Evolutionary conservation across 345 rosid genomes (phyloP).

Genomic region (Corymbia maculata): DNA sequence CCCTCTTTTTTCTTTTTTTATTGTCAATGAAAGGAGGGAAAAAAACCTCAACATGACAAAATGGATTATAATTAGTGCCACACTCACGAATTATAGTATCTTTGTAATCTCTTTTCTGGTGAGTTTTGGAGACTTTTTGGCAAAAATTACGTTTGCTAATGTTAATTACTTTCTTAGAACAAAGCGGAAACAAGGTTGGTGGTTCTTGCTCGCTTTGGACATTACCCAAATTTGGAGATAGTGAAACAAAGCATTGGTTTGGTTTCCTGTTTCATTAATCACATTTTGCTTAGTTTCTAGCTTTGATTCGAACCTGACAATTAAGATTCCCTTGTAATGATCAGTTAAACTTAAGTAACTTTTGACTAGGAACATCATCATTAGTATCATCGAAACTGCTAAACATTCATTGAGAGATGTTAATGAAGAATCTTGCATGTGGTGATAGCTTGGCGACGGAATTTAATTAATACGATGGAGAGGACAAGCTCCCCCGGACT

Average conservation of each 20-base stretch:
- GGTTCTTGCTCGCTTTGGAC: background rate
- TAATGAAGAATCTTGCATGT: background rate
- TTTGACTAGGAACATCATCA: background rate
- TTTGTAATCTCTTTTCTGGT: background rate
- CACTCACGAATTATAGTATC: background rate
- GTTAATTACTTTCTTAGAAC: background rate
- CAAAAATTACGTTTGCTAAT: background rate
- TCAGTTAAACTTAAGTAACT: background rate
- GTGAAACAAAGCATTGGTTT: background rate
- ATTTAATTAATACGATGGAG: constrained; percentile 17
- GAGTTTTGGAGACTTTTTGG: background rate
- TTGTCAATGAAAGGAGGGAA: background rate
- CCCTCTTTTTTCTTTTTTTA: background rate
- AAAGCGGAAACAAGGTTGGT: background rate
- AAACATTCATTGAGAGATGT: background rate
- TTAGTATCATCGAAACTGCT: background rate
- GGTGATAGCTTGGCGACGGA: background rate
- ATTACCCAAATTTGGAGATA: background rate
- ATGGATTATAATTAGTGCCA: background rate
- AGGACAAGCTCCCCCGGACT: constrained; percentile 44
- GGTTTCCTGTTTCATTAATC: background rate
- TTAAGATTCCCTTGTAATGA: background rate
- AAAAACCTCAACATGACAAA: background rate
- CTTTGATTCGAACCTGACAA: background rate
- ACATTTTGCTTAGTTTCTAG: background rate